phyloP scores from a whole-genome alignment of 2,329 filamentous ascomycete genomes.

The Stachybotrys chartarum region DNA sequence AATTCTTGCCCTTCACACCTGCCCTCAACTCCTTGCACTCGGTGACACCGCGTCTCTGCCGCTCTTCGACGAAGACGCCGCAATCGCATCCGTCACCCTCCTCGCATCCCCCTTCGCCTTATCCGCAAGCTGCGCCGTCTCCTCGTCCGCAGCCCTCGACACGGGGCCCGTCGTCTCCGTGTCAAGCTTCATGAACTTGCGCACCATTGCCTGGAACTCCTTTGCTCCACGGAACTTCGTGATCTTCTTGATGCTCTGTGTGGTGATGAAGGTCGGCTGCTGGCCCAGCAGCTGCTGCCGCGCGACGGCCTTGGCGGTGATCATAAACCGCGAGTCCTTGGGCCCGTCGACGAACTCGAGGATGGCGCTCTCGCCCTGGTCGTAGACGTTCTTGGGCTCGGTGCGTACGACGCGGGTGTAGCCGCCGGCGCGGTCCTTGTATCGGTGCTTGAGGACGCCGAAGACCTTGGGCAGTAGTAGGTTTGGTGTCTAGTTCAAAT shows the following conservation, averaged over 20 bases:
- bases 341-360: slow-evolving; percentile 93
- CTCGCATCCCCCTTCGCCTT: slow-evolving; percentile 20
- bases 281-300: slow-evolving; percentile 49
- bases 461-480: slow-evolving; percentile 80
- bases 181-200: slow-evolving; percentile 25
- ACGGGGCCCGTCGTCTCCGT: slow-evolving; percentile 8
- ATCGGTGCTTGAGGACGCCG: slow-evolving; percentile 72
- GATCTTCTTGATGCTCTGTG: slow-evolving; percentile 75
- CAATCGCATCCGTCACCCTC: slow-evolving; percentile 18
- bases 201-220: slow-evolving; percentile 60
- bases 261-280: slow-evolving; percentile 62
- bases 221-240: slow-evolving; percentile 67
- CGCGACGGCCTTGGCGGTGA: slow-evolving; percentile 82
- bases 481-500: slow-evolving; percentile 51
- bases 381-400: slow-evolving; percentile 74
- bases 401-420: slow-evolving; percentile 94
- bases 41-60: background rate
- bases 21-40: background rate
- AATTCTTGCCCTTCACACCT: background rate
- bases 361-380: slow-evolving; percentile 85
- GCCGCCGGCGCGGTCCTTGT: slow-evolving; percentile 71
- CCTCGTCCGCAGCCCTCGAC: slow-evolving; percentile 9
- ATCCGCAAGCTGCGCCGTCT: slow-evolving; percentile 8
- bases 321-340: slow-evolving; percentile 86
- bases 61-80: background rate